A percentile compares a stretch with the other conserved stretches of the same genome.
Evolutionary conservation across 805 yeast species (phyloP).

Genomic region (Ogataea neopini): DNA sequence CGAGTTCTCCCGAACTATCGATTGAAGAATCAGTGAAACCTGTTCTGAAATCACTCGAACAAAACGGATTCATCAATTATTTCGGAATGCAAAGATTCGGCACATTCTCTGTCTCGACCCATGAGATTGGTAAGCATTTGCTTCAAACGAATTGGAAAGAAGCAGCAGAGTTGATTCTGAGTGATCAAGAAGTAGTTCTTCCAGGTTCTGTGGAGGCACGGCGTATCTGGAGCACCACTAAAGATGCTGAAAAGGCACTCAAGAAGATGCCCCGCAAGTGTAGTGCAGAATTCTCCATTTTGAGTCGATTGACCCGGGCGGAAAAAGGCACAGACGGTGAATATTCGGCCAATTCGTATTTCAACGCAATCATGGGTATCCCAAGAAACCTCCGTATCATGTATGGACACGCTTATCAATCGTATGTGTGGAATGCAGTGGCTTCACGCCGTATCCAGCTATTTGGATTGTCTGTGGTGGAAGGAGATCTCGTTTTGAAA

Average conservation of each 20-base stretch:
- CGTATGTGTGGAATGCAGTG: slow-evolving; percentile 89
- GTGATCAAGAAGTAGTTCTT: slow-evolving; percentile 81
- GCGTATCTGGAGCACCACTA: slow-evolving; percentile 73
- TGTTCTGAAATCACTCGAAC: slow-evolving; percentile 58
- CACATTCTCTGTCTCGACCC: slow-evolving; percentile 91
- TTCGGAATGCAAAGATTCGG: slow-evolving; percentile 99
- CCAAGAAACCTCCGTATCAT: slow-evolving; percentile 90
- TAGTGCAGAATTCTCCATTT: slow-evolving; percentile 77
- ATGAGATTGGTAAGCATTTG: slow-evolving; percentile 73
- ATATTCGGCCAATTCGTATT: slow-evolving; percentile 56
- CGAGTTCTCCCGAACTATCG: slow-evolving; percentile 34
- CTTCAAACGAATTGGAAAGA: slow-evolving; percentile 74
- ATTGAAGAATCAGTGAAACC: slow-evolving; percentile 48
- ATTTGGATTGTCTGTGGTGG: slow-evolving; percentile 68
- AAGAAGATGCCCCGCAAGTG: slow-evolving; percentile 84
- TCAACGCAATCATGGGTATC: slow-evolving; percentile 80
- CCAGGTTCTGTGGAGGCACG: slow-evolving; percentile 87
- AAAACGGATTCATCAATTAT: slow-evolving; percentile 85
- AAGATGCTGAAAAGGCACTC: slow-evolving; percentile 64
- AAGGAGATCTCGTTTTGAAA: slow-evolving; percentile 73
- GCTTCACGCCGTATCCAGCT: slow-evolving; percentile 74
- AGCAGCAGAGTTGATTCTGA: slow-evolving; percentile 75
- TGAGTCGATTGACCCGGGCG: slow-evolving; percentile 59
- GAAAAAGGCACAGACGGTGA: slow-evolving; percentile 46
- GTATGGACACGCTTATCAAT: slow-evolving; percentile 98